Base-by-base conservation (phyloP, 768 basidiomycete genomes). In the Calvatia gigantea region DNA sequence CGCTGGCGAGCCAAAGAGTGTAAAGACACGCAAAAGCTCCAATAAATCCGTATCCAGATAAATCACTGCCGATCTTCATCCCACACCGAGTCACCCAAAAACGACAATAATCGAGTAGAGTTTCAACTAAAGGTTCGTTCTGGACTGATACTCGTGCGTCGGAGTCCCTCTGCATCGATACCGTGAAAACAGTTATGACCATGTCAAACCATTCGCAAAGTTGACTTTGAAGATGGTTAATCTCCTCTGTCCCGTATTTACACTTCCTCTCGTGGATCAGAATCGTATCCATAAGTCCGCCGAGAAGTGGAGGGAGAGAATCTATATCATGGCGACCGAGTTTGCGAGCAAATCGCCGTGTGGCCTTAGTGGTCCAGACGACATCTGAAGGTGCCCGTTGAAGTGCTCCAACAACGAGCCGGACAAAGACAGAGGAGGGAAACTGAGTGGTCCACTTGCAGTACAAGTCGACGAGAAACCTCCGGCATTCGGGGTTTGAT, bases 401-500 rank as follows among this genome's bases (percentile, higher is more conserved):
- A n/a, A 79, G 55, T 58, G 21, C 68, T 4, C 67, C 62, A 14
- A 69, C 60, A 14, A 79, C 63, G 6, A 68, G 54, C 21, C 64
- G 57, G 5, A 68, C 64, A 56, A 77, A 80, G 2, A 63, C 62
- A 15, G 61, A 60, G 12, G 65, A 62, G 11, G 66, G 55, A 54
- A 61, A 45, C 21, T 57, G 67, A 21, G 58, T 61, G 43, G 57
- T 65, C 75, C 82, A 84, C 39, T 62, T 65, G n/a, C 64, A 60
- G 41, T 68, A 69, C 27, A 84, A 69, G 42, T 78, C 74, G 14
- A 73, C 57, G 37, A 85, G 73, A 61, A 78, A 84, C 46, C 67
- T 69, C 11, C 69, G 66, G 64, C 83, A 78, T 2, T 73, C 69
- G 2, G 78, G 73, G 51, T 82, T 77, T 15, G 70, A 72, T 39